A percentile compares a stretch with the other conserved stretches of the same genome.
These are phyloP conservation scores for Cucumis cinereus DNA, from an alignment of 306 rosid genomes.

Conservation along the genomic window DNA sequence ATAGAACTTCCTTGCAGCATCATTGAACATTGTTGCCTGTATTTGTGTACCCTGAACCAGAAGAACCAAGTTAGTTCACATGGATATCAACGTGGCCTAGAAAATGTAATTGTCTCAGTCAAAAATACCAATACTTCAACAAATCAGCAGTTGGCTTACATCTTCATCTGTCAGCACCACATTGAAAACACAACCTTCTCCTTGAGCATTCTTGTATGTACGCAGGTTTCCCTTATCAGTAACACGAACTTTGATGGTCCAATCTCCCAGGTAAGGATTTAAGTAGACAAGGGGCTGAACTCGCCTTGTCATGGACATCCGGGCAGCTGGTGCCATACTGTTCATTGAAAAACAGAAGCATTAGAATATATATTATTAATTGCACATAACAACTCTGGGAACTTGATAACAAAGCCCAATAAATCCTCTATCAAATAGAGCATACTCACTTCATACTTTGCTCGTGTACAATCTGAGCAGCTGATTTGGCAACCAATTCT, in stretches of 20 bases:
- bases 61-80: neutral
- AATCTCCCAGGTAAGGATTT: constrained; percentile 81
- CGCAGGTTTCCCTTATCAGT: constrained; percentile 84
- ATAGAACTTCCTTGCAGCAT: constrained; percentile 71
- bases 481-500: constrained; percentile 61
- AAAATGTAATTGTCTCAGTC: neutral
- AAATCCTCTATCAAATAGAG: neutral
- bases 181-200: constrained; percentile 94
- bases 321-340: constrained; percentile 65
- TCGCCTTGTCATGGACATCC: constrained; percentile 85
- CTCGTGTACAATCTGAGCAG: constrained; percentile 77
- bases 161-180: constrained; percentile 92
- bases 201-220: constrained; percentile 66
- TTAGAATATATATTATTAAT: neutral
- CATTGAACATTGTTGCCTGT: constrained; percentile 97
- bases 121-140: neutral
- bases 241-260: constrained; percentile 91
- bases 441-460: constrained; percentile 55
- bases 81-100: neutral
- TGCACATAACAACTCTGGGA: neutral
- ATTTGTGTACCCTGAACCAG: constrained; percentile 77
- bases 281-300: constrained; percentile 82
- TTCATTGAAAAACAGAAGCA: neutral
- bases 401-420: neutral
- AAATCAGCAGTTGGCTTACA: constrained; percentile 24